These are phyloP conservation scores for Verticillium albo-atrum DNA, from an alignment of 2,329 filamentous ascomycete species.

Conservation along the genomic window DNA sequence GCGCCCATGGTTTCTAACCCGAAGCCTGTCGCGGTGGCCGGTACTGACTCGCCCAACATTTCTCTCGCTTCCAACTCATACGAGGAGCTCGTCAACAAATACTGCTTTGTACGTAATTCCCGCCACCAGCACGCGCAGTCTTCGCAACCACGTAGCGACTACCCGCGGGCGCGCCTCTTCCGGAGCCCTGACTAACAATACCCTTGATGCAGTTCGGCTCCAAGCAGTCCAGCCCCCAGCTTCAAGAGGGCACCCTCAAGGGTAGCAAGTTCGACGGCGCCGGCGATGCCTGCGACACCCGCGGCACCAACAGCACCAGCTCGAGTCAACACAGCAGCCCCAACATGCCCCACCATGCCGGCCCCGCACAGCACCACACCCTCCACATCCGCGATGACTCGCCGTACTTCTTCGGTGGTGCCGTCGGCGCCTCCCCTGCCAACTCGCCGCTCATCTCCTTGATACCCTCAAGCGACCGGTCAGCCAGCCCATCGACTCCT, in stretches of 20 bases:
- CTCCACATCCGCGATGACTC: slow-evolving; percentile 18
- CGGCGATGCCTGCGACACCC: slow-evolving; percentile 27
- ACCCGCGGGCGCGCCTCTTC: slow-evolving; percentile 14
- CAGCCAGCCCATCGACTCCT: slow-evolving; percentile 21
- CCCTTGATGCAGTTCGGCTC: slow-evolving; percentile 51
- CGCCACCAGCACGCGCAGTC: slow-evolving; percentile 22
- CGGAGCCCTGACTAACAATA: slow-evolving; percentile 33
- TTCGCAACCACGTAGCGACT: slow-evolving; percentile 13
- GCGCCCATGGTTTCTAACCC: slow-evolving; percentile 6
- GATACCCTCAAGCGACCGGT: slow-evolving; percentile 14
- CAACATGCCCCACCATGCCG: slow-evolving; percentile 25
- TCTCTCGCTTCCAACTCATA: slow-evolving; percentile 82
- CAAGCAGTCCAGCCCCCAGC: slow-evolving; percentile 48
- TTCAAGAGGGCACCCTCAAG: slow-evolving; percentile 43
- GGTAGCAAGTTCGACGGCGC: slow-evolving; percentile 38
- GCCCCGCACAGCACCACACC: slow-evolving; percentile 38
- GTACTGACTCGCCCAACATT: slow-evolving; percentile 46
- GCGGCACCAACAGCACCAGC: slow-evolving; percentile 27
- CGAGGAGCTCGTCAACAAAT: slow-evolving; percentile 96
- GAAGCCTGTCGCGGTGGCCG: slow-evolving; percentile 11
- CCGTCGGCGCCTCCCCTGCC: slow-evolving; percentile 26
- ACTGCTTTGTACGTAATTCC: slow-evolving; percentile 94
- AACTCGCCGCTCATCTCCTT: slow-evolving; percentile 24
- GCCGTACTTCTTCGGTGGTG: slow-evolving; percentile 13
- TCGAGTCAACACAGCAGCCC: slow-evolving; percentile 34